These are phyloP conservation scores for Astathelohania contejeani DNA, from an alignment of 371 early-diverging fungal species.

Conservation along the genomic window DNA sequence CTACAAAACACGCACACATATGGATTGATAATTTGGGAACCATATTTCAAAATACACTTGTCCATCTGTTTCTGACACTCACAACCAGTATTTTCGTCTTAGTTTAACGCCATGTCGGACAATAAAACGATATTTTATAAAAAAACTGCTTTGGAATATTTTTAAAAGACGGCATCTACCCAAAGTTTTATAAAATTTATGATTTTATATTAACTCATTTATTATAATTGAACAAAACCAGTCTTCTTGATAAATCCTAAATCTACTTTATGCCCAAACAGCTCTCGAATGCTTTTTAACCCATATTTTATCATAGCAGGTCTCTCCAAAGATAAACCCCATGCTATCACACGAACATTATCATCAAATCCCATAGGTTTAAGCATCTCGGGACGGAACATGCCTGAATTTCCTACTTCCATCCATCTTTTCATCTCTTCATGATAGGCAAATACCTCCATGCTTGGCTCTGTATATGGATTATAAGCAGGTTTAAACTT, in stretches of 20 bases:
- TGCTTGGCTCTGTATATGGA: slow-evolving; percentile 98
- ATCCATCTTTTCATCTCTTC: slow-evolving; percentile 80
- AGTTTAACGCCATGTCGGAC: no score
- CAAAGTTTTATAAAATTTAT: no score
- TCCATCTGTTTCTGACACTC: no score
- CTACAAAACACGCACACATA: no score
- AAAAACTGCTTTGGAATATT: no score
- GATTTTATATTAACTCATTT: neutral
- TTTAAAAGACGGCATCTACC: no score
- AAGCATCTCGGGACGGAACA: slow-evolving; percentile 99
- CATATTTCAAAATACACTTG: no score
- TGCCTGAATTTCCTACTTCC: slow-evolving; percentile 97
- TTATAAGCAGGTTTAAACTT: slow-evolving; percentile 99
- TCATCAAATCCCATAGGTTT: slow-evolving; percentile 80
- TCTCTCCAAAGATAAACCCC: slow-evolving; percentile 93
- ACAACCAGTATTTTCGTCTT: no score
- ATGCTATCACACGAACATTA: slow-evolving; percentile 88
- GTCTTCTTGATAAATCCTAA: slow-evolving; percentile 75
- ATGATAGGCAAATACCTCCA: slow-evolving; percentile 99
- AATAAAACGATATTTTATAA: no score
- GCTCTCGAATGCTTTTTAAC: slow-evolving; percentile 81
- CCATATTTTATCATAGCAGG: slow-evolving; percentile 98
- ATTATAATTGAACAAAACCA: slow-evolving; percentile 55
- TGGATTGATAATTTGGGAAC: no score
- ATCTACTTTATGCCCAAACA: slow-evolving; percentile 94